Base-by-base conservation (phyloP, 1,284 basidiomycete species). In the Cryptococcus hybrid region DNA sequence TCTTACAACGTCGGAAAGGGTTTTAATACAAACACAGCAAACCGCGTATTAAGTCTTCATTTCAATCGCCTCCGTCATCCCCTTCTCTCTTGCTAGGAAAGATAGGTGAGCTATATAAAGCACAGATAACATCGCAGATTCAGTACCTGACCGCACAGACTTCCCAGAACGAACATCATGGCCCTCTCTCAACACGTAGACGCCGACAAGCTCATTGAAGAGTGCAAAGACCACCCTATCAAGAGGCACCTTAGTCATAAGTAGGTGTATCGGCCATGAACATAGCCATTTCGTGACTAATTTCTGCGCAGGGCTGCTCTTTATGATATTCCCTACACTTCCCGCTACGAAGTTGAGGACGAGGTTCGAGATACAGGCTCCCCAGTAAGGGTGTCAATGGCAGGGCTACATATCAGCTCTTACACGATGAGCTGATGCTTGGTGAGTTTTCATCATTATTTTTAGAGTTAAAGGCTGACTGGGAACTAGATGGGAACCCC, bases 341-440 rank as follows among this genome's bases (percentile, higher is more conserved):
- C 66, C 11, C 63, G 74, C 44, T 77, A 75, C 63, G 75, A 72
- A 54, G 60, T 70, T 18, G 64, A 73, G 39, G 50, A 63, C 42
- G 67, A 71, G 51, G 45, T 77, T 11, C 80, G 46, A 77, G 78
- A 57, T 78, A 75, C 73, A 51, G 65, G 47, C 59, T 82, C 5
- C 81, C 81, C 3, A 49, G 71, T 18, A 59, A 70, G 11, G 79
- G 80, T 30, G 69, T 77, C 37, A 68, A 75, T 52, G 74, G 71
- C 37, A 69, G 76, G 15, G 77, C 74, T 4, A 84, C 87, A 0
- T 91, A 92, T 70, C 88, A 90, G 74, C 78, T 95, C 57, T 85
- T 96, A 57, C 89, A 88, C 69, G 89, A 92, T 66, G 90, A 94
- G 74, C 82, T 94, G 51, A 76, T 81, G 56, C 84, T 93, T 38